These are phyloP conservation scores for Sugiyamaella castrensis DNA, from an alignment of 1,139 yeast species.

Conservation along the genomic window DNA sequence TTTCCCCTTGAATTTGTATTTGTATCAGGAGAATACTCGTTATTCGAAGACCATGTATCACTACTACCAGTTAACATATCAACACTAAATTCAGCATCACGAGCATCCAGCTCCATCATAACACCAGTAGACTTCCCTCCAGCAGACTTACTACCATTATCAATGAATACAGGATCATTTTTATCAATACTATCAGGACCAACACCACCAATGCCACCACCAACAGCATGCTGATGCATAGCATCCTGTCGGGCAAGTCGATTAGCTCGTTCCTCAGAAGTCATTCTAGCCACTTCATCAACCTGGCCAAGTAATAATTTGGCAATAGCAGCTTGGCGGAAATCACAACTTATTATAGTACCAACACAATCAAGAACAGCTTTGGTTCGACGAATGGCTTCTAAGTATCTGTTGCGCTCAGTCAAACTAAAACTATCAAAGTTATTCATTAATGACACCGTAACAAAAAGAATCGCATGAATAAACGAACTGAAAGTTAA, in stretches of 20 bases:
- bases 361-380: conserved; percentile 19
- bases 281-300: conserved; percentile 21
- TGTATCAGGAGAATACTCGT: conserved; percentile 21
- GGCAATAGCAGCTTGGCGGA: conserved; percentile 17
- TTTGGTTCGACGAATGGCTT: conserved; percentile 14
- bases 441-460: conserved; percentile 25
- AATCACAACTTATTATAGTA: conserved; percentile 15
- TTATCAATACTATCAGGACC: background rate
- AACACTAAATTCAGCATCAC: conserved; percentile 20
- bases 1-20: conserved; percentile 11
- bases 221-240: background rate
- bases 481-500: conserved; percentile 23
- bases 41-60: conserved; percentile 12
- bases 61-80: conserved; percentile 15
- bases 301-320: conserved; percentile 20
- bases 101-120: conserved; percentile 23
- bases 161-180: background rate
- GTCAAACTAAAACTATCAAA: conserved; percentile 20
- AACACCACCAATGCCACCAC: conserved; percentile 1
- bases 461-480: conserved; percentile 27
- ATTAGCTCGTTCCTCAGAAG: conserved; percentile 23
- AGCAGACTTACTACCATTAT: background rate
- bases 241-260: conserved; percentile 6
- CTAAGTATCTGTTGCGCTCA: conserved; percentile 16
- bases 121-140: conserved; percentile 10